Conservation (phyloP, 768 basidiomycete species). For the Hemileccinum impolitum region DNA sequence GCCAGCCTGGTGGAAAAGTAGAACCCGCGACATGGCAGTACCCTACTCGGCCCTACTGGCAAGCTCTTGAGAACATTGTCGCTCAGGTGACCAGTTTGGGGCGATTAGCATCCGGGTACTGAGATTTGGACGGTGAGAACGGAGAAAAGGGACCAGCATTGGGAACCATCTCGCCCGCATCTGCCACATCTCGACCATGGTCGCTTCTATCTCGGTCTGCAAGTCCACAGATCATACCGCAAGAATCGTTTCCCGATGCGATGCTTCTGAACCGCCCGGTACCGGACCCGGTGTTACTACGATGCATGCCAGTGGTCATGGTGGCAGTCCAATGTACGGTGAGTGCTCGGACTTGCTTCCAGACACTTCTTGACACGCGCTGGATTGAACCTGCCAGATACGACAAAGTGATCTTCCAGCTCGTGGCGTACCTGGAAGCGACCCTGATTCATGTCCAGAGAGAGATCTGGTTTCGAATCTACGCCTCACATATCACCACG, state of each 20-base stretch:
- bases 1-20: slow-evolving; percentile 1
- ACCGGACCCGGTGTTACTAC: slow-evolving; percentile 13
- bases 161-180: slow-evolving; percentile 3
- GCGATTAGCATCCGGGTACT: slow-evolving; percentile 5
- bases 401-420: slow-evolving; percentile 18
- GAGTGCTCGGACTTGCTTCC: not conserved
- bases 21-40: not conserved
- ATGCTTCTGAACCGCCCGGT: slow-evolving; percentile 16
- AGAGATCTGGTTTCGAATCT: slow-evolving; percentile 24
- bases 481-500: slow-evolving; percentile 9
- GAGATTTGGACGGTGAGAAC: slow-evolving; percentile 10
- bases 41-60: not conserved
- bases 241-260: slow-evolving; percentile 8
- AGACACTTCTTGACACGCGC: not conserved
- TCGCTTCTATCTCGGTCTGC: slow-evolving; percentile 15
- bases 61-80: not conserved
- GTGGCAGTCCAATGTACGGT: slow-evolving; percentile 1
- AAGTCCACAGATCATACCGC: not conserved
- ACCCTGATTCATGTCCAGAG: slow-evolving; percentile 25
- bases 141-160: slow-evolving; percentile 8
- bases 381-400: not conserved
- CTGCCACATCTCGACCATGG: slow-evolving; percentile 4
- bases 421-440: slow-evolving; percentile 17
- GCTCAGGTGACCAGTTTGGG: slow-evolving; percentile 2
- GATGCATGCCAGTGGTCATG: slow-evolving; percentile 5